Base-by-base conservation (phyloP, 2,329 filamentous ascomycete species). In the Ascocoryne sarcoides region DNA sequence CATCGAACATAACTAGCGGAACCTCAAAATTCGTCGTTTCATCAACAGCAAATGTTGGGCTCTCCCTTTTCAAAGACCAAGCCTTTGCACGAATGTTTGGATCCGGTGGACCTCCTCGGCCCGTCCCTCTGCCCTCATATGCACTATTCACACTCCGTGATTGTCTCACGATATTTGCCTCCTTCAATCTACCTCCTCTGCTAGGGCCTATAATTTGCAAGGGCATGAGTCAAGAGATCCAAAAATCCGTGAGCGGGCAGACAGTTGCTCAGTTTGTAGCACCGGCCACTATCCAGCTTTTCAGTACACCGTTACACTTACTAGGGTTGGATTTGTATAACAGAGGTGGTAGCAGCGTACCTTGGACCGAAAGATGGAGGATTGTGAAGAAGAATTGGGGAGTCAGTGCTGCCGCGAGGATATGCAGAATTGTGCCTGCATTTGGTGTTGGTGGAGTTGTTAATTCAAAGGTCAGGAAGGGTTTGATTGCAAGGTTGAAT, bases 41-140 rank as follows among this genome's bases (percentile, higher is more conserved):
- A 1, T 84, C 78, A 12, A 65, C 75, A n/a, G 78, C 88, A 40
- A 96, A 95, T 65, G 80, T 95, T 62, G 76, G 78, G 5, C 71
- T 95, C 26, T 87, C 86, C 62, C 77, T 95, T 34, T 87, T 92
- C 72, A 95, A 95, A 62, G 89, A 95, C 65, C 80, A 81, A 54
- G 77, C 82, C 45, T 95, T 90, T 61, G 86, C 86, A 1, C 76
- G 78, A 55, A 74, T 95, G 56, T 95, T 93, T 60, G 85, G 85
- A 10, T 76, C 82, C 0, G 64, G 67, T 0, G 69, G 62, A 42
- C 60, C 66, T 1, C 72, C 64, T 9, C 68, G 71, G 12, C 64
- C 70, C 18, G 82, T 94, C 0, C 79, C 84, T 0, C 63, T 77
- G 21, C 68, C 82, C 1, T 84, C 80, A 7, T 92, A 88, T 63